Percentiles rank a stretch among this genome's conserved stretches.
These are phyloP conservation scores for Leccinum obscurum DNA, from an alignment of 768 basidiomycete genomes.

Conservation along the genomic window DNA sequence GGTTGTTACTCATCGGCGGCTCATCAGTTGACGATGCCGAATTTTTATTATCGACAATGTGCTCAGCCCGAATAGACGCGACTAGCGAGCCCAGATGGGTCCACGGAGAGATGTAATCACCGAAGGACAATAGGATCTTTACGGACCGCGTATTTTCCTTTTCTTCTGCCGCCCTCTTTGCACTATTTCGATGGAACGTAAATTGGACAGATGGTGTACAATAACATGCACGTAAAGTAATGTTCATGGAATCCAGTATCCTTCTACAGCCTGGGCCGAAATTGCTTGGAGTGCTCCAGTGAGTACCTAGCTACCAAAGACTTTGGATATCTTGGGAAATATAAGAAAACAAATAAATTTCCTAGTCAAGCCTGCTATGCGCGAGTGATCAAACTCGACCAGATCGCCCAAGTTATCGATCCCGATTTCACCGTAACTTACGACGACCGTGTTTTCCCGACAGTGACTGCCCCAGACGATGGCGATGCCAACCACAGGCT, in stretches of 20 bases:
- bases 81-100: slow-evolving; percentile 14
- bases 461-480: background rate
- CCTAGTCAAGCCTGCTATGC: background rate
- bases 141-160: background rate
- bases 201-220: slow-evolving; percentile 8
- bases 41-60: slow-evolving; percentile 6
- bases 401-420: background rate
- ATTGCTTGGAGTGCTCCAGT: too few relatives aligned
- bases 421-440: background rate
- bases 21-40: slow-evolving; percentile 8
- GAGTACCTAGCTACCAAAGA: background rate
- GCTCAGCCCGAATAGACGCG: slow-evolving; percentile 66
- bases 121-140: too few relatives aligned
- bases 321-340: background rate
- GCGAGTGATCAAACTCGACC: background rate
- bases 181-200: slow-evolving; percentile 10
- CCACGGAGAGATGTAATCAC: too few relatives aligned
- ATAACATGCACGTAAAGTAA: too few relatives aligned
- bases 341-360: background rate
- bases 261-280: too few relatives aligned
- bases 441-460: slow-evolving; percentile 8
- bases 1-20: slow-evolving; percentile 7
- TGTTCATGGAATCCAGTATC: too few relatives aligned
- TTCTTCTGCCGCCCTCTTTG: background rate
- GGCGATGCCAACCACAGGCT: slow-evolving; percentile 1